A percentile compares a stretch with the other conserved stretches of the same genome.
Evolutionary conservation across 257 asterid genomes (phyloP).

Genomic region (Solanum appendiculatum): DNA sequence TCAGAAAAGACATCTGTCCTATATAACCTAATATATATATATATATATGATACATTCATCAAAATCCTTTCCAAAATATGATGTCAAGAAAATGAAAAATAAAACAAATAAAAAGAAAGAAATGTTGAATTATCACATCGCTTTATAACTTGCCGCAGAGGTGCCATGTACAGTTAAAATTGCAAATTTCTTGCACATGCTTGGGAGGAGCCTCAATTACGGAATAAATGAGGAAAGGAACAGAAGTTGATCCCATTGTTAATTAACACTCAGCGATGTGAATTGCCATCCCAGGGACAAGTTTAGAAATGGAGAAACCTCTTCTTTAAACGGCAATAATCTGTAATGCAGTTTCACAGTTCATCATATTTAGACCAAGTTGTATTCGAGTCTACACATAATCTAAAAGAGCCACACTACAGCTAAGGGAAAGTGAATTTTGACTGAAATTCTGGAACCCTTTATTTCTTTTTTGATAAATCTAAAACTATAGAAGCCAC

Average conservation of each 20-base stretch:
- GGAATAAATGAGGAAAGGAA: background rate
- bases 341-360: background rate
- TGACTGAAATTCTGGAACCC: background rate
- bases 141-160: background rate
- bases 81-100: background rate
- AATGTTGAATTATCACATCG: background rate
- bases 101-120: background rate
- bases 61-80: background rate
- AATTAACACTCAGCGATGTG: background rate
- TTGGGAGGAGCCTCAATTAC: background rate
- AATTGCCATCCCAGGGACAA: background rate
- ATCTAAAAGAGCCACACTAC: background rate
- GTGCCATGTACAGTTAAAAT: background rate
- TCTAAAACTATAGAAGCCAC: background rate
- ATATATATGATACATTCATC: background rate
- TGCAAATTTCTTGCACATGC: background rate
- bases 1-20: conserved; percentile 87
- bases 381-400: background rate
- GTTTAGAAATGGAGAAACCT: background rate
- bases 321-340: background rate
- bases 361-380: background rate
- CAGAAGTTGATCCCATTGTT: background rate
- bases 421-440: background rate
- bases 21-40: conserved; percentile 8
- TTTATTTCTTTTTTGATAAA: background rate